Percentiles rank a stretch among this genome's conserved stretches.
Conservation (phyloP, 2,329 filamentous ascomycete species). For the Mycocentrospora acerina region DNA sequence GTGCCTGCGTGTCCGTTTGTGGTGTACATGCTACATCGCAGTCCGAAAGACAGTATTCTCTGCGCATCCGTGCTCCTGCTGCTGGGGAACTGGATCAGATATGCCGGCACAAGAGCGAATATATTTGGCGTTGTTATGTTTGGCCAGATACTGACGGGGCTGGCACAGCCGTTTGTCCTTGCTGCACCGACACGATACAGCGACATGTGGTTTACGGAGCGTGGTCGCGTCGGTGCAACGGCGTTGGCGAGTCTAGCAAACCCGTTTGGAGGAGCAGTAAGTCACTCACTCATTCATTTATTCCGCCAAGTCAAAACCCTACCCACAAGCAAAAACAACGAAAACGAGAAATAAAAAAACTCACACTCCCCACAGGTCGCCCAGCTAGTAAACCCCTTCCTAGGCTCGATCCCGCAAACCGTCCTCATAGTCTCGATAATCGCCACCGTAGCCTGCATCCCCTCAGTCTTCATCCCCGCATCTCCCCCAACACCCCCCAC, state of each 20-base stretch:
- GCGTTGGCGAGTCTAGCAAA: conserved; percentile 84
- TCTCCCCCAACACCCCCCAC: conserved; percentile 75
- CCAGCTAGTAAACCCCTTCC: conserved; percentile 78
- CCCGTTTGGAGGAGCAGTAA: conserved; percentile 80
- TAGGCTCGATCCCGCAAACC: conserved; percentile 77
- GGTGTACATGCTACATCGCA: conserved; percentile 76
- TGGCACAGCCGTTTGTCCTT: conserved; percentile 90
- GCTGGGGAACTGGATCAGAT: conserved; percentile 88
- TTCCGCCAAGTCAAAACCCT: too few species aligned
- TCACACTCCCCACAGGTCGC: conserved; percentile 50
- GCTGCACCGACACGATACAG: conserved; percentile 87
- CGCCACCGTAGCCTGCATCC: conserved; percentile 68
- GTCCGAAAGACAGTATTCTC: conserved; percentile 77
- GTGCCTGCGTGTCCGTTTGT: conserved; percentile 66
- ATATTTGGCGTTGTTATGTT: conserved; percentile 79
- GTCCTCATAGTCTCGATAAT: conserved; percentile 85
- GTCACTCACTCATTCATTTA: too few species aligned
- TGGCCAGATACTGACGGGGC: conserved; percentile 84
- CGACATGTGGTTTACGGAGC: conserved; percentile 89
- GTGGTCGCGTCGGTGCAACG: conserved; percentile 82
- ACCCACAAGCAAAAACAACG: too few species aligned
- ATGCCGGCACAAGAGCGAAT: conserved; percentile 67
- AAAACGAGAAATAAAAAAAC: too few species aligned
- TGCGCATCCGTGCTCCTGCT: conserved; percentile 72
- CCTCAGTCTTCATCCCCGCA: conserved; percentile 78